Evolutionary conservation across 108 stramenopile genomes (phyloP).

Genomic region (Seminavis robusta): DNA sequence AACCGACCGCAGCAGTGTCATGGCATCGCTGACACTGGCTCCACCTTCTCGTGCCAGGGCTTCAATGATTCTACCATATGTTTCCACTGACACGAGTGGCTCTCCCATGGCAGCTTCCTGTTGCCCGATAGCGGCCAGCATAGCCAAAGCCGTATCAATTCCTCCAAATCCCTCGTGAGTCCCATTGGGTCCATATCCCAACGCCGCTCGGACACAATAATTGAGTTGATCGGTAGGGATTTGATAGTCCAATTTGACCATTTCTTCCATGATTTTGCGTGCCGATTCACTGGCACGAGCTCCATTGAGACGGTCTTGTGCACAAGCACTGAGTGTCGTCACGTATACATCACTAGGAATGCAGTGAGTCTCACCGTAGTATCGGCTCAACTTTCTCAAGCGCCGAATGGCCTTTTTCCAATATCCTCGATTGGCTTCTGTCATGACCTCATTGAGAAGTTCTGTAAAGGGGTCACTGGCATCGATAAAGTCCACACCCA

Average conservation of each 20-base stretch:
- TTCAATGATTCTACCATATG: conserved; percentile 53
- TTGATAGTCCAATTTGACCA: conserved; percentile 56
- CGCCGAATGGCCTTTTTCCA: conserved; percentile 83
- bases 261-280: conserved; percentile 77
- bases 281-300: conserved; percentile 85
- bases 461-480: conserved; percentile 74
- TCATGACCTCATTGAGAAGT: conserved; percentile 57
- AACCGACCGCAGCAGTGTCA: conserved; percentile 54
- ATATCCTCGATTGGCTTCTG: conserved; percentile 58
- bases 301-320: conserved; percentile 72
- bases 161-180: conserved; percentile 85
- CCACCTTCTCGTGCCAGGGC: conserved; percentile 53
- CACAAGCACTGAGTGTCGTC: conserved; percentile 63
- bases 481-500: conserved; percentile 48
- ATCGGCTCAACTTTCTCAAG: conserved; percentile 51
- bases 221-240: conserved; percentile 67
- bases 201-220: conserved; percentile 48
- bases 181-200: conserved; percentile 58
- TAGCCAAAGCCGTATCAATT: conserved; percentile 80
- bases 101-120: conserved; percentile 21
- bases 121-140: conserved; percentile 67
- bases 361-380: conserved; percentile 27
- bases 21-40: conserved; percentile 66
- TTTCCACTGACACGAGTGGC: conserved; percentile 45
- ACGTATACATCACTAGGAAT: conserved; percentile 62